phyloP scores from a whole-genome alignment of 1,139 yeast species.

The Hemisphaericaspora lyxosophila region DNA sequence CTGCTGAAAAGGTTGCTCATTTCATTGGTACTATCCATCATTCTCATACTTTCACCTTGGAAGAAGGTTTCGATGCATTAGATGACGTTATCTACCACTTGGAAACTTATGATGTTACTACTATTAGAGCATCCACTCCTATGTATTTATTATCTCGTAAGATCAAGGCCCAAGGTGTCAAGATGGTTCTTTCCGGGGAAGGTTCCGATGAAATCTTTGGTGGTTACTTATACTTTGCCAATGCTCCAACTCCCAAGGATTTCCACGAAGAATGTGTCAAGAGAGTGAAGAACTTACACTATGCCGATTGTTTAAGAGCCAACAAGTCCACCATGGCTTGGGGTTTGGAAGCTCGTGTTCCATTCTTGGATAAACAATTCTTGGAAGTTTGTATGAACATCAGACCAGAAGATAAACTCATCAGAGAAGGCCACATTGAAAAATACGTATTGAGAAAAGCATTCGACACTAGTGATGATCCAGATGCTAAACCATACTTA shows the following conservation, averaged over 20 bases:
- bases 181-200: slow-evolving; percentile 98
- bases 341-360: slow-evolving; percentile 99
- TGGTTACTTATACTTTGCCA: slow-evolving; percentile 95
- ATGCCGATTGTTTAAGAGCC: slow-evolving; percentile 96
- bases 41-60: slow-evolving; percentile 93
- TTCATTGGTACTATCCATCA: slow-evolving; percentile 95
- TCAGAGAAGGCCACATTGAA: slow-evolving; percentile 78
- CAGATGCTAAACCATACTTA: slow-evolving; percentile 73
- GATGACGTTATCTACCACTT: slow-evolving; percentile 92
- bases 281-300: slow-evolving; percentile 95
- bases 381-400: slow-evolving; percentile 92
- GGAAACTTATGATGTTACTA: slow-evolving; percentile 97
- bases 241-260: slow-evolving; percentile 88
- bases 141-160: slow-evolving; percentile 95
- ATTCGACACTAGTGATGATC: slow-evolving; percentile 80
- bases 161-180: slow-evolving; percentile 98
- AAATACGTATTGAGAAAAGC: slow-evolving; percentile 96
- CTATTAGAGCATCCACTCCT: slow-evolving; percentile 98
- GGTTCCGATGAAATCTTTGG: slow-evolving; percentile 99
- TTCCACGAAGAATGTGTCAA: slow-evolving; percentile 95
- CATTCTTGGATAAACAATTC: slow-evolving; percentile 93
- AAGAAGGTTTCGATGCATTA: slow-evolving; percentile 95
- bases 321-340: slow-evolving; percentile 99
- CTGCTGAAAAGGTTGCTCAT: slow-evolving; percentile 95
- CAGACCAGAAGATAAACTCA: slow-evolving; percentile 88